Conservation (phyloP, 1,284 basidiomycete genomes). For the Cryptococcus sp. region DNA sequence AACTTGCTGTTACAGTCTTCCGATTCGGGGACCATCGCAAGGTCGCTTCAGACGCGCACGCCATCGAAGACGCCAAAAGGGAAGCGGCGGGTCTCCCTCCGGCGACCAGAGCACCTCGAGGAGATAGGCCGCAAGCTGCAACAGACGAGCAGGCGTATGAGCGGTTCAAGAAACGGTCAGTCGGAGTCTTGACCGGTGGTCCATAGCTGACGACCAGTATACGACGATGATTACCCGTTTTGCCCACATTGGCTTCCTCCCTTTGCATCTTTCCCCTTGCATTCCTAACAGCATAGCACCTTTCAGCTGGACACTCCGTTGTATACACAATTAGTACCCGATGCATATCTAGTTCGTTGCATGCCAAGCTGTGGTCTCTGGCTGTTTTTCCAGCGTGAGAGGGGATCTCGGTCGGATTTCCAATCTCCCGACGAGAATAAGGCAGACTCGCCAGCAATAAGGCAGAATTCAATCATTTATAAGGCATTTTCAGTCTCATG, state of each 20-base stretch:
- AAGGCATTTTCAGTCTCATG: background rate
- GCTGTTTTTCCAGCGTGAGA: too few relatives aligned
- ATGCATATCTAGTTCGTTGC: too few relatives aligned
- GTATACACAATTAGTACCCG: too few relatives aligned
- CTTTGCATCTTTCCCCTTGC: too few relatives aligned
- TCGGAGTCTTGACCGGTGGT: background rate
- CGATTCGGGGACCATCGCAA: slow-evolving; percentile 60
- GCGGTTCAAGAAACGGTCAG: slow-evolving; percentile 48
- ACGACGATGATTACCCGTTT: background rate
- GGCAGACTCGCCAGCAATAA: background rate
- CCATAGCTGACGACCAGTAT: background rate
- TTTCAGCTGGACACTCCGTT: too few relatives aligned
- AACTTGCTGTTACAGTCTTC: slow-evolving; percentile 57
- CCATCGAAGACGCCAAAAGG: slow-evolving; percentile 73
- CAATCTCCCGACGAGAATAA: background rate
- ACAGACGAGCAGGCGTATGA: slow-evolving; percentile 78
- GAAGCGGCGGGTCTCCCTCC: slow-evolving; percentile 68
- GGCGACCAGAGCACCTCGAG: slow-evolving; percentile 39
- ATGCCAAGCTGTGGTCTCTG: too few relatives aligned
- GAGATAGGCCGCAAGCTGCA: slow-evolving; percentile 58
- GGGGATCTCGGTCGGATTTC: background rate
- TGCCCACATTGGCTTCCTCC: too few relatives aligned
- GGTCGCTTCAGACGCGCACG: slow-evolving; percentile 74
- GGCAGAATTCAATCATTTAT: background rate
- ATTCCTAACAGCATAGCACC: too few relatives aligned